Conservation (phyloP, 352 stramenopile species). For the Thalassiosira hispida region DNA sequence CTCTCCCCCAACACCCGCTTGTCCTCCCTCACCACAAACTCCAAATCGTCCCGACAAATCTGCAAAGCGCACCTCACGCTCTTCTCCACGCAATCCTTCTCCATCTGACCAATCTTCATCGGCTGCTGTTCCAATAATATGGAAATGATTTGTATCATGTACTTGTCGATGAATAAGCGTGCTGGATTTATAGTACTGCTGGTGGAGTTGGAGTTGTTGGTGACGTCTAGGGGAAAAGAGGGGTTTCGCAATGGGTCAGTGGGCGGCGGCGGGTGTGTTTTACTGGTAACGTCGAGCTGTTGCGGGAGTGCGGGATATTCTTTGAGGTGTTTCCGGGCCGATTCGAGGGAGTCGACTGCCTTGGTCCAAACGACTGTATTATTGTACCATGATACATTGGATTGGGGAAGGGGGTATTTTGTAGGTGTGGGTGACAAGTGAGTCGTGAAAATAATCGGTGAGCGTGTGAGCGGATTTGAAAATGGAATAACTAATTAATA, state of each 20-base stretch:
- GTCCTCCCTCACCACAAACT: not conserved
- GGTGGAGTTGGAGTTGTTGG: not conserved
- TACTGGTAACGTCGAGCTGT: not conserved
- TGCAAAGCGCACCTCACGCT: conserved; percentile 57
- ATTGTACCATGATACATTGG: conserved; percentile 4
- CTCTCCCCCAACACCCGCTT: too few species aligned
- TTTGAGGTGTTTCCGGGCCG: conserved; percentile 51
- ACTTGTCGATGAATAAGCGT: conserved; percentile 71
- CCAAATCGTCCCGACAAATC: conserved; percentile 76
- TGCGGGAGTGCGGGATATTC: conserved; percentile 8
- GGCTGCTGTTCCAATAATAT: conserved; percentile 84
- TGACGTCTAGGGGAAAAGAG: conserved; percentile 1
- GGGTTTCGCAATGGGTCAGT: too few species aligned
- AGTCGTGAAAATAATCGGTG: too few species aligned
- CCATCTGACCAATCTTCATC: conserved; percentile 75
- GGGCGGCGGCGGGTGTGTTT: not conserved
- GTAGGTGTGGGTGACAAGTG: too few species aligned
- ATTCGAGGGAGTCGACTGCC: conserved; percentile 78
- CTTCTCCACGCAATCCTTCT: conserved; percentile 83
- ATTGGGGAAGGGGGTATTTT: not conserved
- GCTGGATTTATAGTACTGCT: not conserved
- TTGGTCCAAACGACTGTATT: conserved; percentile 81
- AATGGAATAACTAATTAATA: not conserved
- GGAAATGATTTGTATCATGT: conserved; percentile 77
- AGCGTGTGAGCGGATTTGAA: conserved; percentile 1